Percentiles rank a stretch among this genome's conserved stretches.
Conservation (phyloP, 441 rosid species). For the Corymbia citriodora region DNA sequence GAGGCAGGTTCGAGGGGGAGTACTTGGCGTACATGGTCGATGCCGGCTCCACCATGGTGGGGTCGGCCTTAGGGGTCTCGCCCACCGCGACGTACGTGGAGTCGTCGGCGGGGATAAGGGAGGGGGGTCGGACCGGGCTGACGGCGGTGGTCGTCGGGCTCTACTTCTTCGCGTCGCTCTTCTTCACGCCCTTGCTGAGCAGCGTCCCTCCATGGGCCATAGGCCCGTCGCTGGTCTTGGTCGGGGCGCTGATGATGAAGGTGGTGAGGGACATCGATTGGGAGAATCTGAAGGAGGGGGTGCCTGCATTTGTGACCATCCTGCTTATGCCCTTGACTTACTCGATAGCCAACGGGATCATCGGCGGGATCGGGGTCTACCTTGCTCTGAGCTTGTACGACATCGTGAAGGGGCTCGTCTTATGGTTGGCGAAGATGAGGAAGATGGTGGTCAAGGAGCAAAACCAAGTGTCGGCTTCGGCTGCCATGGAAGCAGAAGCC, state of each 20-base stretch:
- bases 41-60: constrained; percentile 70
- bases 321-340: constrained; percentile 81
- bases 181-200: constrained; percentile 60
- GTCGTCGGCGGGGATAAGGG: constrained; percentile 79
- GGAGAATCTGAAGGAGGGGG: constrained; percentile 63
- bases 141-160: constrained; percentile 65
- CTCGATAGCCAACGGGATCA: constrained; percentile 80
- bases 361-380: constrained; percentile 68
- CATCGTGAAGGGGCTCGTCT: constrained; percentile 5
- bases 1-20: constrained; percentile 74
- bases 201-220: constrained; percentile 92
- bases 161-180: constrained; percentile 51
- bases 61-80: constrained; percentile 63
- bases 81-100: constrained; percentile 62
- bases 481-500: not conserved
- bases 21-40: constrained; percentile 76
- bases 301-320: constrained; percentile 80
- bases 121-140: constrained; percentile 86
- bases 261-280: constrained; percentile 66
- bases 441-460: constrained; percentile 43
- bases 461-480: constrained; percentile 59
- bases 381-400: constrained; percentile 61
- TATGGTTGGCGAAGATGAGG: constrained; percentile 37
- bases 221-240: constrained; percentile 75
- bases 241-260: constrained; percentile 88